Evolutionary conservation across 768 basidiomycete genomes (phyloP).

Genomic region (Russula foetens): DNA sequence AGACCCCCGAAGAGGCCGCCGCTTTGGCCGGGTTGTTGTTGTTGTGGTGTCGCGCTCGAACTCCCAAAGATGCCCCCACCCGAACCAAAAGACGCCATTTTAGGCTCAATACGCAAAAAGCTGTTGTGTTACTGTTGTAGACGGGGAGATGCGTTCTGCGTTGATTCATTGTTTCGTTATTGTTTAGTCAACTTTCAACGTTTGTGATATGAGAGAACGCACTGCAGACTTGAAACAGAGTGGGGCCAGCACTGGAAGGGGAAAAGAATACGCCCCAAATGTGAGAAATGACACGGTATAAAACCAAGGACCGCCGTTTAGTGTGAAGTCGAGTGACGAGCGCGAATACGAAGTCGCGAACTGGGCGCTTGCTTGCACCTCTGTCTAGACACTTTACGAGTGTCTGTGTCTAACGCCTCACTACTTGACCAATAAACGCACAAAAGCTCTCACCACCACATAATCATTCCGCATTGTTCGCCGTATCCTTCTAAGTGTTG

Average conservation of each 20-base stretch:
- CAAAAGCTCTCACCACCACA: no score
- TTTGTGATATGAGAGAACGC: neutral
- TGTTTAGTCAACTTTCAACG: neutral
- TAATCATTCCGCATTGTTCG: neutral
- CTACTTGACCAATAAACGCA: no score
- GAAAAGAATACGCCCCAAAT: neutral
- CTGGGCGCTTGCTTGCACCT: no score
- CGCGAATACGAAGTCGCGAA: no score
- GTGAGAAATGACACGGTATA: neutral
- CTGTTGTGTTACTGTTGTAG: neutral
- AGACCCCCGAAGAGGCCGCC: slow-evolving; percentile 15
- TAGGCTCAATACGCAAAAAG: neutral
- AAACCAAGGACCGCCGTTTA: neutral
- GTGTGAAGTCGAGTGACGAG: neutral
- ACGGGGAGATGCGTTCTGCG: neutral
- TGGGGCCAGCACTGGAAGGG: neutral
- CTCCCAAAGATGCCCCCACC: slow-evolving; percentile 18
- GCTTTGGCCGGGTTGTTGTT: slow-evolving; percentile 22
- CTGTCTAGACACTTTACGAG: no score
- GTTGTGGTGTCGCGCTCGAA: slow-evolving; percentile 15
- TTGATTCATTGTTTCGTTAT: neutral
- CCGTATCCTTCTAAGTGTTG: no score
- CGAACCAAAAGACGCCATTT: slow-evolving; percentile 15
- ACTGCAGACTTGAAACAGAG: neutral
- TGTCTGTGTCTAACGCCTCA: no score